Conservation (phyloP, 2,329 filamentous ascomycete species). For the Ophiostoma triangulosporum region DNA sequence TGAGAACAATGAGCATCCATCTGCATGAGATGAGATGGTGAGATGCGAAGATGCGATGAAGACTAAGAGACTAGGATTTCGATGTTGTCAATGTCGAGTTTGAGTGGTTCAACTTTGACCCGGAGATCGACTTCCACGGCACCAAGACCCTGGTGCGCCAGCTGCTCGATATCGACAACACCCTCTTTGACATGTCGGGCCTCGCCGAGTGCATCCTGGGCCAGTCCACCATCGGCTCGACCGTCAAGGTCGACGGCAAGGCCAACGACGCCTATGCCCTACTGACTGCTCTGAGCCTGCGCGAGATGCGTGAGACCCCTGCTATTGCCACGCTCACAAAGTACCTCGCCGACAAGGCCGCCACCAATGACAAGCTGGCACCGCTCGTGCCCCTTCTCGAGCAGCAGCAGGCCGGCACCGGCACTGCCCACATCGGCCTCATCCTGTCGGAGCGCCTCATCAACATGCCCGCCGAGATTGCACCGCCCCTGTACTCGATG, state of each 20-base stretch:
- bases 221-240: slow-evolving; percentile 80
- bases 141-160: slow-evolving; percentile 82
- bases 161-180: slow-evolving; percentile 77
- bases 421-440: slow-evolving; percentile 52
- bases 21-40: neutral
- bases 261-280: slow-evolving; percentile 88
- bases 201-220: slow-evolving; percentile 73
- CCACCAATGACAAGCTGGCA: slow-evolving; percentile 37
- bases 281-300: slow-evolving; percentile 72
- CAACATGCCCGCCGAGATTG: slow-evolving; percentile 89
- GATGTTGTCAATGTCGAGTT: slow-evolving; percentile 93
- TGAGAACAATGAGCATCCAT: neutral
- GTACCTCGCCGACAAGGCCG: slow-evolving; percentile 52
- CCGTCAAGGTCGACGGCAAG: slow-evolving; percentile 93
- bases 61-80: slow-evolving; percentile 49
- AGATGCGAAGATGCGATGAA: neutral
- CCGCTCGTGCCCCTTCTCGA: slow-evolving; percentile 42
- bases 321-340: slow-evolving; percentile 55
- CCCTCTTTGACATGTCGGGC: slow-evolving; percentile 75
- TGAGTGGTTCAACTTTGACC: slow-evolving; percentile 94
- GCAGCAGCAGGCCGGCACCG: slow-evolving; percentile 18
- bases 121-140: slow-evolving; percentile 85
- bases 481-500: slow-evolving; percentile 91
- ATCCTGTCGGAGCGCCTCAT: slow-evolving; percentile 87
- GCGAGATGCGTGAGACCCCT: slow-evolving; percentile 62